phyloP scores from a whole-genome alignment of 2,329 filamentous ascomycete genomes.

The Pseudogymnoascus sp. region DNA sequence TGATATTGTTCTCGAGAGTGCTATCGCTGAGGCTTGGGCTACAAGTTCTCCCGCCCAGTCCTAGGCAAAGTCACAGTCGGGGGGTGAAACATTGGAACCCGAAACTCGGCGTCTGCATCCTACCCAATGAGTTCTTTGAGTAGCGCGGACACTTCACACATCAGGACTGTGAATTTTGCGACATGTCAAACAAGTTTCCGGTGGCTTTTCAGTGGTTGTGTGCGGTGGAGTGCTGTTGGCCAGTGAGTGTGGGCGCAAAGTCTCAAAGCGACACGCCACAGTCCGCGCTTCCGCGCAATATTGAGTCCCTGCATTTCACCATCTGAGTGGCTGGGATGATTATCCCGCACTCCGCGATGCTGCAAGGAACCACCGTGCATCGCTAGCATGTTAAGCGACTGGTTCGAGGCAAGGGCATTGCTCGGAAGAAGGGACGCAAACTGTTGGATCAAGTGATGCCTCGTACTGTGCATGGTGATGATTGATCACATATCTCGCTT shows the following conservation, averaged over 20 bases:
- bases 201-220: not conserved
- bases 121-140: not conserved
- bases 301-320: conserved; percentile 2
- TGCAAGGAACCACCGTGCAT: not conserved
- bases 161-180: not conserved
- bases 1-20: not conserved
- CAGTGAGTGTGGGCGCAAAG: not conserved
- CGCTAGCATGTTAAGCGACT: conserved; percentile 2
- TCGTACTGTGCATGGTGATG: not conserved
- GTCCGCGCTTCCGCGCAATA: conserved; percentile 1
- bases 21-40: not conserved
- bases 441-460: not conserved
- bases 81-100: not conserved
- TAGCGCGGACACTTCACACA: not conserved
- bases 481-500: not conserved
- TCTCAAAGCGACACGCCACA: not conserved
- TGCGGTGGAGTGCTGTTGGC: not conserved
- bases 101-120: not conserved
- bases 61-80: not conserved
- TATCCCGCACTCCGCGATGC: conserved; percentile 1
- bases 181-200: not conserved
- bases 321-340: conserved; percentile 6
- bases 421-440: not conserved
- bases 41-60: not conserved
- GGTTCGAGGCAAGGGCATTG: not conserved